These are phyloP conservation scores for Pseudocercospora fijiensis DNA, from an alignment of 2,329 filamentous ascomycete genomes.

Conservation along the genomic window DNA sequence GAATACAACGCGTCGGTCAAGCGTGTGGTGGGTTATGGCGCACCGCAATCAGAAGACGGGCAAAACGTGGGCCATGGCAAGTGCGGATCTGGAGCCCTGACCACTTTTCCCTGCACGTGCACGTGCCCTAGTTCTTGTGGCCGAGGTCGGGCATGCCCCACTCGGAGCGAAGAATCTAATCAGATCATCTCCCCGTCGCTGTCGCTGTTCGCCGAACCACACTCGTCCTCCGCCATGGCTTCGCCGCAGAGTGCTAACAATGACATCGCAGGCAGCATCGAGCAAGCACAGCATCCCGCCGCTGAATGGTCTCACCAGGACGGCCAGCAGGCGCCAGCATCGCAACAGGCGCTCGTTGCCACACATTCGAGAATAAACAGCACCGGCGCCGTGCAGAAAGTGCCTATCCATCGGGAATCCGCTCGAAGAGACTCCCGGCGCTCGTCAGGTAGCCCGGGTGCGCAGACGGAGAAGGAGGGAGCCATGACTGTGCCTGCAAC, in stretches of 20 bases:
- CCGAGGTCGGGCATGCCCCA: conserved; percentile 2
- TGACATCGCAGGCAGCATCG: conserved; percentile 18
- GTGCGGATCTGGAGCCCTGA: neutral
- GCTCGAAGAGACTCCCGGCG: neutral
- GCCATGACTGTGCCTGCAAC: conserved; percentile 17
- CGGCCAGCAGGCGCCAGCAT: neutral
- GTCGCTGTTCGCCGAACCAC: conserved; percentile 13
- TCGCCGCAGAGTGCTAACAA: conserved; percentile 25
- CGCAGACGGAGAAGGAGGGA: conserved; percentile 5
- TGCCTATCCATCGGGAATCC: neutral
- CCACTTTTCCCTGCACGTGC: neutral
- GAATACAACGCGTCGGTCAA: neutral
- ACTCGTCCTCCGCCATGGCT: conserved; percentile 19
- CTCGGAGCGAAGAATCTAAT: conserved; percentile 27
- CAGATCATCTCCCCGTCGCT: conserved; percentile 28
- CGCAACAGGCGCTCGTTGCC: neutral
- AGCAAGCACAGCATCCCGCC: neutral
- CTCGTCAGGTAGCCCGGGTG: neutral
- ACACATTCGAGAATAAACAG: neutral
- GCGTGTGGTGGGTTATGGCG: neutral
- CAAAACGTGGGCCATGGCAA: neutral
- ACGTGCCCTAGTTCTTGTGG: neutral
- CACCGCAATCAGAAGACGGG: neutral
- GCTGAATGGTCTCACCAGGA: neutral
- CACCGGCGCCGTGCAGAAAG: neutral